Percentiles rank a stretch among this genome's conserved stretches.
These are phyloP conservation scores for Cyclanthera cordifolia DNA, from an alignment of 306 rosid species.

Conservation along the genomic window DNA sequence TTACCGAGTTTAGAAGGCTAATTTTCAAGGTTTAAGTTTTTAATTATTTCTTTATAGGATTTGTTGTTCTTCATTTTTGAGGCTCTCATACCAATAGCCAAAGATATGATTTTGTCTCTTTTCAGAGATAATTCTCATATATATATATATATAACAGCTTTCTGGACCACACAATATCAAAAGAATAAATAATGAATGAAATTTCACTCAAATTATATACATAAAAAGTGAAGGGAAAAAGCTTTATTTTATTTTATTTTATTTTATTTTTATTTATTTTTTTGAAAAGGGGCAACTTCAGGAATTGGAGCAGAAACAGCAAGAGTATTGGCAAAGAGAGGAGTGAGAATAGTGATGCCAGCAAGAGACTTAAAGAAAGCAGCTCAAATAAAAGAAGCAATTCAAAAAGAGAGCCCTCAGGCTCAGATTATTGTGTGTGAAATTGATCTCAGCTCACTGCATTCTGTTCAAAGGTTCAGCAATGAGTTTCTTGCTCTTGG, in stretches of 20 bases:
- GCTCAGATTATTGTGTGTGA: conserved; percentile 62
- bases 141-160: not conserved
- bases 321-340: conserved; percentile 80
- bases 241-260: not conserved
- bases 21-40: not conserved
- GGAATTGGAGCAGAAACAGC: conserved; percentile 98
- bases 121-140: not conserved
- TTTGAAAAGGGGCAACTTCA: conserved; percentile 48
- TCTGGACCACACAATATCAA: conserved; percentile 7
- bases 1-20: not conserved
- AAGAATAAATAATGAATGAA: not conserved
- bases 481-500: conserved; percentile 53
- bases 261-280: not conserved
- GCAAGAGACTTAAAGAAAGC: conserved; percentile 73
- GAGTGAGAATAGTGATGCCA: conserved; percentile 69
- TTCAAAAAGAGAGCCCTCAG: conserved; percentile 52
- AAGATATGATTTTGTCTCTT: conserved; percentile 3
- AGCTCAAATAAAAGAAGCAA: conserved; percentile 43
- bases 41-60: not conserved
- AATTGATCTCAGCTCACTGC: conserved; percentile 80
- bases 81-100: not conserved
- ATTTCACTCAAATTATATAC: not conserved
- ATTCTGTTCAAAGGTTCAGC: conserved; percentile 66
- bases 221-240: not conserved
- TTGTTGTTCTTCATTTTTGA: not conserved